Base-by-base conservation (phyloP, 2,329 filamentous ascomycete species). In the Pseudogymnoascus verrucosus region DNA sequence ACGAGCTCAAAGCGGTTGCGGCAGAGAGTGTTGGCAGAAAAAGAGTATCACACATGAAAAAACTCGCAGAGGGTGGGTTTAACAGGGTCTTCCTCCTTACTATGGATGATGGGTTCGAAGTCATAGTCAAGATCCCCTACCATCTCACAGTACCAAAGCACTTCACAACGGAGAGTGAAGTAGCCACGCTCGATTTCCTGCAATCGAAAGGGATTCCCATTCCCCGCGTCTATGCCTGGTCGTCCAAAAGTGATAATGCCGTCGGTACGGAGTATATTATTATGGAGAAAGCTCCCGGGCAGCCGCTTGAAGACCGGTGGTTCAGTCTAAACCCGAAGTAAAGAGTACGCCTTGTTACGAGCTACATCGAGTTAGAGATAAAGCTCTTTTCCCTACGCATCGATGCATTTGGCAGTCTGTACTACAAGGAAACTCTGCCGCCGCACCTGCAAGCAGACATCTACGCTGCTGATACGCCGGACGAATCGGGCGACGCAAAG, bases 161-260 rank as follows among this genome's bases (percentile, higher is more conserved):
- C 47, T 68, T 61, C 34, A 63, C 63, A 1, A 66, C 60, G 1
- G 66, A 65, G 3, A 65, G 63, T 28, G 66, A 67, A 57, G 65
- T 66, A n/a, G 66, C 66, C 5, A 68, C 47, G 19, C 65, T 65
- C 12, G 36, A 65, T n/a, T 66, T 66, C 28, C 64, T 66, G 34
- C 42, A 47, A 26, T 1, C 68, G 74, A 42, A 78, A 74, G n/a
- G 69, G 62, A 12, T 71, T 78, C 76, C 78, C n/a, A 74, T 78
- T 44, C 77, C 76, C n/a, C 71, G 65, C 62, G 74, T 79, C 39
- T 68, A 78, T 6, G 76, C 76, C 62, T 80, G 76, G 76, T 76
- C 69, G 67, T 70, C 77, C 62, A 72, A 76, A 62, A 63, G 68
- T 3, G 61, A 62, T 2, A 75, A 74, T 64, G 34, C 66, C 4